Base-by-base conservation (phyloP, 345 rosid genomes). In the Eucalyptus tenuipes region DNA sequence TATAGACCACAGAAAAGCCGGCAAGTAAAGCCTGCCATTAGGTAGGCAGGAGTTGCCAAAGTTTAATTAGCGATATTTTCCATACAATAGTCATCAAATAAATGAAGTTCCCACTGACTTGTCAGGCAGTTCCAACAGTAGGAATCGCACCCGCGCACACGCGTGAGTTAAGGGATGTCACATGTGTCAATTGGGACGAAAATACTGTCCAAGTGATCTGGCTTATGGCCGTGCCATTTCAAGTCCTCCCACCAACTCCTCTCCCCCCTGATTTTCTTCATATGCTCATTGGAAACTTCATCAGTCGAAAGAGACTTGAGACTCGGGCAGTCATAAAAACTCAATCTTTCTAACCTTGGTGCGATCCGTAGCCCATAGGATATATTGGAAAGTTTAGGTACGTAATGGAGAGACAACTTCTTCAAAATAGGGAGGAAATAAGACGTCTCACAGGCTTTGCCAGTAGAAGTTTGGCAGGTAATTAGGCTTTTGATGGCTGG, bases 171-270 rank as follows among this genome's bases (percentile, higher is more conserved):
- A 55, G 71, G 87, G 47, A 86, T 11, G 16, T 57, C 55, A 2
- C 47, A 13, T 25, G 44, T 6, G 29, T 16, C 9, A 3, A 87
- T 61, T 10, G 85, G 24, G 44, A 48, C 2, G 49, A 79, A 88
- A 49, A 88, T 9, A 42, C 55, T 3, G 8, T 79, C 86, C 59
- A 66, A 49, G 24, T 24, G 11, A 10, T n/a, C 66, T 52, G 68
- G 66, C 66, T 85, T 45, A 27, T 42, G 68, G 18, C 86, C 42
- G 1, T 3, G 7, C 89, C 89, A 88, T 50, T 88, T 44, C 68
- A 87, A 47, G 53, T 52, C 84, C n/a, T 87, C 7, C 88, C 88
- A 87, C 88, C 85, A 68, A 68, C 20, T 24, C 37, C 82, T 87
- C 2, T 87, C 12, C 5, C 53, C 82, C 61, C 57, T 61, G 33